phyloP scores from a whole-genome alignment of 2,329 filamentous ascomycete species.

The Hymenoscyphus occultus region DNA sequence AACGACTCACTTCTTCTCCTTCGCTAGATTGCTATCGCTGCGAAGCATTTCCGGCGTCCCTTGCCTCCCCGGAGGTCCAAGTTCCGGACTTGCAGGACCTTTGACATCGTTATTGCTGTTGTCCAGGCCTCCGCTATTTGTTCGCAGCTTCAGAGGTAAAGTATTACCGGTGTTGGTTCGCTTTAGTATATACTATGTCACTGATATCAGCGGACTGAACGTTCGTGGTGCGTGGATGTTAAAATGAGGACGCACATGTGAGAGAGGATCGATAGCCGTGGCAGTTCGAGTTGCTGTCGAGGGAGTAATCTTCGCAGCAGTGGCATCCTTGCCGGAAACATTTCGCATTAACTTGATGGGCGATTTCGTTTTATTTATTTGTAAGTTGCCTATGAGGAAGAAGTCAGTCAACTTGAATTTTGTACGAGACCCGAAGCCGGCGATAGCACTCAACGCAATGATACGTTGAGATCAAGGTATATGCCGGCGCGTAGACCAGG shows the following conservation, averaged over 20 bases:
- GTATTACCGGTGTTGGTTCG: conserved; percentile 63
- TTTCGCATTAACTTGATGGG: conserved; percentile 31
- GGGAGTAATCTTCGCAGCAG: conserved; percentile 22
- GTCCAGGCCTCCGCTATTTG: conserved; percentile 49
- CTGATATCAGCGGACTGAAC: conserved; percentile 22
- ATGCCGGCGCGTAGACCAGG: conserved; percentile 4
- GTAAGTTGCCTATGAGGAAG: conserved; percentile 26
- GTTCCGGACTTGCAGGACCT: conserved; percentile 28
- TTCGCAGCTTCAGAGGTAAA: conserved; percentile 49
- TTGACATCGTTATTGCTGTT: conserved; percentile 39
- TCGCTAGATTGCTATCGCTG: conserved; percentile 38
- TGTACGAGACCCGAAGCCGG: conserved; percentile 16
- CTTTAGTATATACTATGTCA: conserved; percentile 54
- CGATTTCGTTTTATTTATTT: conserved; percentile 29
- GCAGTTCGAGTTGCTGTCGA: conserved; percentile 20
- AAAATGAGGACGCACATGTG: conserved; percentile 42
- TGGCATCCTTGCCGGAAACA: conserved; percentile 28
- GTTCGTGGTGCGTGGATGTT: conserved; percentile 9
- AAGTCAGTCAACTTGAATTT: conserved; percentile 28
- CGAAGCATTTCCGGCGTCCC: conserved; percentile 32
- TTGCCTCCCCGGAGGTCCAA: conserved; percentile 37
- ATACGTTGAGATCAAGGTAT: background rate
- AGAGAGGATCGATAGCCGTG: conserved; percentile 62
- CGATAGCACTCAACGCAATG: background rate
- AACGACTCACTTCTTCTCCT: conserved; percentile 63